Conservation (phyloP, 169 alveolate species). For the Plasmodium gonderi region DNA sequence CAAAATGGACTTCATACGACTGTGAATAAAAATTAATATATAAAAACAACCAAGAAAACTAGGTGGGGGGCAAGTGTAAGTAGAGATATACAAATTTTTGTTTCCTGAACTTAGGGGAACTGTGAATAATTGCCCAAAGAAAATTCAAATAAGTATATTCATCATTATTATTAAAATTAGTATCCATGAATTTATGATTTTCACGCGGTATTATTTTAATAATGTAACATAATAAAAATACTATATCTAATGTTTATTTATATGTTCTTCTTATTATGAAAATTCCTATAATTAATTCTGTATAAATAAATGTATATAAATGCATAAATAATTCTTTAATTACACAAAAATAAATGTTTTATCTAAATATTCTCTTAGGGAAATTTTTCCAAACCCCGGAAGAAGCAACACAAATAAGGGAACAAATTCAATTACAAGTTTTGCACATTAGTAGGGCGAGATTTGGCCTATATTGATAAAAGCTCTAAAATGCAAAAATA, state of each 20-base stretch:
- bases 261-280: background rate
- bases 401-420: background rate
- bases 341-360: background rate
- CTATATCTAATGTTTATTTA: background rate
- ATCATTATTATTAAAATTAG: background rate
- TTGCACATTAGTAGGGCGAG: background rate
- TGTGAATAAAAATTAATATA: background rate
- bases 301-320: background rate
- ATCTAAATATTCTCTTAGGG: background rate
- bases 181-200: background rate
- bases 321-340: background rate
- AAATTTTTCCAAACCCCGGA: background rate
- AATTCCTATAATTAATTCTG: background rate
- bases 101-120: background rate
- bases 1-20: background rate
- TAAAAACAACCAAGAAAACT: background rate
- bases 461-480: background rate
- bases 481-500: background rate
- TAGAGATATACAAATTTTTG: background rate
- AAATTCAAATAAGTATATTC: background rate
- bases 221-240: background rate
- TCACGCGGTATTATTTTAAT: background rate
- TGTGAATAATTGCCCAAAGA: background rate
- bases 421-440: background rate
- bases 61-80: background rate